phyloP scores from a whole-genome alignment of 177 flowering plant genomes.

The Vitis hybrid region DNA sequence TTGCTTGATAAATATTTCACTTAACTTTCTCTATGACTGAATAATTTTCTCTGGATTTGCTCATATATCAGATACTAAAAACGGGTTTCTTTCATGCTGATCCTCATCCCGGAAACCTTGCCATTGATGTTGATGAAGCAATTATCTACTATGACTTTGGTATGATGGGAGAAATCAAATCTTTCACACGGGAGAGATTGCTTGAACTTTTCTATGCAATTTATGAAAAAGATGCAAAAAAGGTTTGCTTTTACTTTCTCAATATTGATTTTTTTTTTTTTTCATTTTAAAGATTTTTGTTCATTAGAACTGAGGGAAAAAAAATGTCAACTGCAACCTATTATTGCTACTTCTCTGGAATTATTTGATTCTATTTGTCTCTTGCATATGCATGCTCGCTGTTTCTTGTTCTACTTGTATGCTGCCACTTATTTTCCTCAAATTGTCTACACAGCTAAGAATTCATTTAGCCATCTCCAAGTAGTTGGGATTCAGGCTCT shows the following conservation, averaged over 20 bases:
- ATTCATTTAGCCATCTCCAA: no score
- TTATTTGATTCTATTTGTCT: no score
- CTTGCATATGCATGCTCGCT: no score
- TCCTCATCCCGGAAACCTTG: slow-evolving; percentile 99
- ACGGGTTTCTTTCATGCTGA: slow-evolving; percentile 99
- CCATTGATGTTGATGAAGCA: slow-evolving; percentile 81
- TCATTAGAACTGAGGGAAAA: no score
- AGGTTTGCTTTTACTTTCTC: slow-evolving; percentile 37
- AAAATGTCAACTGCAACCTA: no score
- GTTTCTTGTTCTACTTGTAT: no score
- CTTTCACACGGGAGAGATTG: slow-evolving; percentile 78
- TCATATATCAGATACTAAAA: slow-evolving; percentile 62
- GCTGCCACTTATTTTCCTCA: no score
- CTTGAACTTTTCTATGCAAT: slow-evolving; percentile 86
- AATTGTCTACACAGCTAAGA: no score
- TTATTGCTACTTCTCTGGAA: no score
- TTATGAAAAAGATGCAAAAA: slow-evolving; percentile 94
- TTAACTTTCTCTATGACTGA: slow-evolving; percentile 3
- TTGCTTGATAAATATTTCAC: background rate
- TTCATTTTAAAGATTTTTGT: background rate
- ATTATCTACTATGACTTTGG: slow-evolving; percentile 97
- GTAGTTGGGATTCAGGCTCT: no score
- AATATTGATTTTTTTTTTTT: background rate
- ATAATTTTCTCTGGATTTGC: slow-evolving; percentile 7
- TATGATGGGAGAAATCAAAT: slow-evolving; percentile 97